Percentiles rank a stretch among this genome's conserved stretches.
These are phyloP conservation scores for Mychonastes homosphaera DNA, from an alignment of 139 green algal species.

Conservation along the genomic window DNA sequence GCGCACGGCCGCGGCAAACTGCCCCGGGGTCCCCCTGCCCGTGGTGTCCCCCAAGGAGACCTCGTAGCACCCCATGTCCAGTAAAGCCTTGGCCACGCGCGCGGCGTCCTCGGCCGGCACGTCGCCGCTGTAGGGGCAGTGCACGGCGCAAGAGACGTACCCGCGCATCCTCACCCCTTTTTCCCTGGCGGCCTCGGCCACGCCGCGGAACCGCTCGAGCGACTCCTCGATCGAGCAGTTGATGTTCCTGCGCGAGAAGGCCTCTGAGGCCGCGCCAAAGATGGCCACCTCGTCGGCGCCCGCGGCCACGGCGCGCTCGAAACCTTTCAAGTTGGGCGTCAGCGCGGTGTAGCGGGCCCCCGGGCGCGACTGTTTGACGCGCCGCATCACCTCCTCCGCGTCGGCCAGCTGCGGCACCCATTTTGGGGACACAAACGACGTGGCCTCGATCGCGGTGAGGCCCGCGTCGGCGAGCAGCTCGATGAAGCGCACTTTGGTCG, in stretches of 20 bases:
- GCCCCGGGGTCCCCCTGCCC: constrained; percentile 68
- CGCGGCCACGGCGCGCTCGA: constrained; percentile 59
- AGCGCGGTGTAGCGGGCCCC: constrained; percentile 69
- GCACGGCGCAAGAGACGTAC: constrained; percentile 71
- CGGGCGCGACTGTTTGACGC: constrained; percentile 26
- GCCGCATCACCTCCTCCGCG: constrained; percentile 52
- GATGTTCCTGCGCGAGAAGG: constrained; percentile 77
- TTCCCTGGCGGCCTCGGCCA: constrained; percentile 38
- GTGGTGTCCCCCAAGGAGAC: constrained; percentile 88
- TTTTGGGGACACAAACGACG: constrained; percentile 83
- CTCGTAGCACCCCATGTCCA: constrained; percentile 90
- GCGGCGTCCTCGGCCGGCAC: constrained; percentile 42
- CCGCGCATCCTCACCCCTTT: constrained; percentile 23
- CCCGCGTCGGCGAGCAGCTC: constrained; percentile 40
- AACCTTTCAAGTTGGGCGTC: constrained; percentile 78
- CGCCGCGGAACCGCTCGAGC: constrained; percentile 50
- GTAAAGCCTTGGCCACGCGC: constrained; percentile 48
- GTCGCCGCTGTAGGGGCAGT: constrained; percentile 67
- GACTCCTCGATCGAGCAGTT: constrained; percentile 72
- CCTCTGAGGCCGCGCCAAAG: constrained; percentile 69
- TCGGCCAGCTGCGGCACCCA: constrained; percentile 86
- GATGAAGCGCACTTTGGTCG: constrained; percentile 47
- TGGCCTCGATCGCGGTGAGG: constrained; percentile 61
- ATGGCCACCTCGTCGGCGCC: constrained; percentile 80
- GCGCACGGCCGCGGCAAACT: constrained; percentile 60